phyloP scores from a whole-genome alignment of 2,329 filamentous ascomycete genomes.

The Talaromyces atroroseus region DNA sequence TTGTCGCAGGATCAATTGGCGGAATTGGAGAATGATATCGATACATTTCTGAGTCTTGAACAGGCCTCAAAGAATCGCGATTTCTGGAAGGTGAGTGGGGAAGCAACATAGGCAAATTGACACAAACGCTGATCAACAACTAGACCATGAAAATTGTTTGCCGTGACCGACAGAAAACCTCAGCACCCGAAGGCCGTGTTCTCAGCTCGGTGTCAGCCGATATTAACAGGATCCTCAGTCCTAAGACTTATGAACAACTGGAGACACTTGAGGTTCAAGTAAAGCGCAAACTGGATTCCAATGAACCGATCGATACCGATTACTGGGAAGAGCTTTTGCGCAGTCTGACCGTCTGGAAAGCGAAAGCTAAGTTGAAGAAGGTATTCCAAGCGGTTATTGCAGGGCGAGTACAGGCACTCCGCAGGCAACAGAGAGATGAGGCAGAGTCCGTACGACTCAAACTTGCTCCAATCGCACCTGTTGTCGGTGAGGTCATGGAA shows the following conservation, averaged over 20 bases:
- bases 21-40: constrained; percentile 78
- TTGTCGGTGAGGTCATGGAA: constrained; percentile 36
- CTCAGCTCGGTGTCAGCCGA: constrained; percentile 78
- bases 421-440: constrained; percentile 62
- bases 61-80: constrained; percentile 69
- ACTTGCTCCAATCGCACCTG: constrained; percentile 46
- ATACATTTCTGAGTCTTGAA: constrained; percentile 73
- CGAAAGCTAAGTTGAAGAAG: constrained; percentile 73
- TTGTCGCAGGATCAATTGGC: constrained; percentile 61
- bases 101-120: not conserved
- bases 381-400: constrained; percentile 72
- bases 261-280: constrained; percentile 83
- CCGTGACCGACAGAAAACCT: constrained; percentile 65
- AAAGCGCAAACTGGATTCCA: constrained; percentile 73
- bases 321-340: constrained; percentile 94
- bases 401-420: constrained; percentile 61
- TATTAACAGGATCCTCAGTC: constrained; percentile 78
- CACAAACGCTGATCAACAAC: constrained; percentile 17
- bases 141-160: constrained; percentile 79
- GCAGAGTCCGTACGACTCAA: constrained; percentile 53
- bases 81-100: constrained; percentile 66
- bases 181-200: constrained; percentile 63
- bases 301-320: constrained; percentile 90
- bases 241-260: constrained; percentile 83
- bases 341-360: constrained; percentile 84